A percentile compares a stretch with the other conserved stretches of the same genome.
phyloP scores from a whole-genome alignment of 257 asterid species.

The Ajuga chamaepitys region DNA sequence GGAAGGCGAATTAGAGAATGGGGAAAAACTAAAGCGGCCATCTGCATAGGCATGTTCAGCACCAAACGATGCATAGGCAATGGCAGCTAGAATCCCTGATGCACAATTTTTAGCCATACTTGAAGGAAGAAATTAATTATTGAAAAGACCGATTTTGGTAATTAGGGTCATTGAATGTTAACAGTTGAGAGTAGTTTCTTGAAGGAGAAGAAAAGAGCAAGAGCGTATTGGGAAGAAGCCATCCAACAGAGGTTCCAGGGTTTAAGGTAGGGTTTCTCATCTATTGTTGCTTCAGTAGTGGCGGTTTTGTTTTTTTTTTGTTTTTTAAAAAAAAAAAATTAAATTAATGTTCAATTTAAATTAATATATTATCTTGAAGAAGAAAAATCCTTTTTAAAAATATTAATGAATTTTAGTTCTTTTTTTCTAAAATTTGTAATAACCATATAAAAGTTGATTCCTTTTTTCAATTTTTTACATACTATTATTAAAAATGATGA shows the following conservation, averaged over 20 bases:
- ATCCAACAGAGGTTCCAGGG: conserved; percentile 21
- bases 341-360: no score
- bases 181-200: not conserved
- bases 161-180: not conserved
- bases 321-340: no score
- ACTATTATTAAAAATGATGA: no score
- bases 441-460: no score
- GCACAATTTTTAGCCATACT: conserved; percentile 48
- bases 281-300: no score
- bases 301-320: not conserved
- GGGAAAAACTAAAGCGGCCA: conserved; percentile 43
- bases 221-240: conserved; percentile 14
- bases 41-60: conserved; percentile 48
- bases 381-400: no score
- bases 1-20: conserved; percentile 37
- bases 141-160: not conserved
- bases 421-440: no score
- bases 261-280: conserved; percentile 36
- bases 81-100: conserved; percentile 57
- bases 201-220: conserved; percentile 13
- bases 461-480: no score
- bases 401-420: no score
- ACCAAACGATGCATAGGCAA: conserved; percentile 51
- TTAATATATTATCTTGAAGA: no score
- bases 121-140: not conserved